Conservation (phyloP, 805 yeast species). For the Schwanniomyces vanrijiae region DNA sequence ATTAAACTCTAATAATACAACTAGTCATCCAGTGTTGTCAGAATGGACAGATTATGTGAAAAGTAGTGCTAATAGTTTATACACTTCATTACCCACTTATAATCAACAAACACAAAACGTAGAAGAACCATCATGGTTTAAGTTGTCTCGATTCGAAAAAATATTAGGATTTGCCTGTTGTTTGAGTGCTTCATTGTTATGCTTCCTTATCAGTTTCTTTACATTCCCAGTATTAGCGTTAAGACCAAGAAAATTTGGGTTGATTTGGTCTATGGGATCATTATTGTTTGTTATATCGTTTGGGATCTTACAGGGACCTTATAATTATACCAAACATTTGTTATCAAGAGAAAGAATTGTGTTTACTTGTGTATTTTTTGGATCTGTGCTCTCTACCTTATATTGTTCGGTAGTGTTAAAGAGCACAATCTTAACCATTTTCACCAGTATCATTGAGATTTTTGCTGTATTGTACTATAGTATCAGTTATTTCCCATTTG, state of each 20-base stretch:
- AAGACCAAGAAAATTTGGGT: constrained; percentile 88
- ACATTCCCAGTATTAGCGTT: constrained; percentile 86
- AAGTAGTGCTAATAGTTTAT: constrained; percentile 53
- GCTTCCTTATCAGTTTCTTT: constrained; percentile 79
- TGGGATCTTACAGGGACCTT: constrained; percentile 90
- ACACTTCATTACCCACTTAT: constrained; percentile 64
- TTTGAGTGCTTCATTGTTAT: constrained; percentile 70
- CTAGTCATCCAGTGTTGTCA: constrained; percentile 27
- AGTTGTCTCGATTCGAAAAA: constrained; percentile 75
- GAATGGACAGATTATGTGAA: constrained; percentile 47
- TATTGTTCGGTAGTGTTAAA: constrained; percentile 69
- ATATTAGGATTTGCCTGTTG: constrained; percentile 76
- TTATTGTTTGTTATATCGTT: constrained; percentile 83
- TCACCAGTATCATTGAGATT: constrained; percentile 74
- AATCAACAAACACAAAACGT: constrained; percentile 32
- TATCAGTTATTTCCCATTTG: constrained; percentile 93
- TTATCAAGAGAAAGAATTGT: constrained; percentile 73
- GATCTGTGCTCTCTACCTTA: constrained; percentile 75
- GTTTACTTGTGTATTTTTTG: constrained; percentile 77
- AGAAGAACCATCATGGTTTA: constrained; percentile 77
- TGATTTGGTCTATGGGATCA: constrained; percentile 90
- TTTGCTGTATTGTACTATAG: constrained; percentile 89
- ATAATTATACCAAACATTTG: constrained; percentile 73
- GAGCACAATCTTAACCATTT: constrained; percentile 71
- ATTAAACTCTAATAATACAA: constrained; percentile 4